phyloP scores from a whole-genome alignment of 805 yeast genomes.

The Schwanniomyces pseudopolymorphus region DNA sequence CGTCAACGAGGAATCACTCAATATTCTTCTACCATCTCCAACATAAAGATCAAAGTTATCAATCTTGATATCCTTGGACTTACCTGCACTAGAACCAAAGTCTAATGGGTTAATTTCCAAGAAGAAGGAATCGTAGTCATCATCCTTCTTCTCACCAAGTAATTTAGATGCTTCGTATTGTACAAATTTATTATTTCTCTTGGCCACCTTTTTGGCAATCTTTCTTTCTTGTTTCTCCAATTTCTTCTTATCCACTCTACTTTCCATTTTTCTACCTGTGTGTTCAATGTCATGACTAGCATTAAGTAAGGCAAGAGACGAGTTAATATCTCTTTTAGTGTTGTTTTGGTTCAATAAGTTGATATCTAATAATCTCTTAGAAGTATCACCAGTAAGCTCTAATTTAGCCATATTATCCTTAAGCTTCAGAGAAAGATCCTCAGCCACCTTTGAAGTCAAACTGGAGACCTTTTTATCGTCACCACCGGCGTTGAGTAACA shows the following conservation, averaged over 20 bases:
- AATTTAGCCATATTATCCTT: constrained; percentile 69
- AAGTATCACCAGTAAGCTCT: constrained; percentile 80
- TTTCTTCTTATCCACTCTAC: constrained; percentile 94
- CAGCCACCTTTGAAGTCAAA: constrained; percentile 47
- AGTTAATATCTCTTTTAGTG: constrained; percentile 67
- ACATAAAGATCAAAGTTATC: constrained; percentile 93
- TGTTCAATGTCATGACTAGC: constrained; percentile 86
- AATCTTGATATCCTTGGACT: constrained; percentile 92
- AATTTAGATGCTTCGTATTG: constrained; percentile 93
- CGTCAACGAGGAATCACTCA: constrained; percentile 83
- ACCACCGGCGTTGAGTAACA: constrained; percentile 85
- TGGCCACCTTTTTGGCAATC: constrained; percentile 95
- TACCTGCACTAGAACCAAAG: constrained; percentile 79
- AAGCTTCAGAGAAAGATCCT: constrained; percentile 51
- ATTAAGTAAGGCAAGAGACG: constrained; percentile 74
- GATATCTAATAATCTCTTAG: constrained; percentile 80
- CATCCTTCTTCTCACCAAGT: constrained; percentile 59
- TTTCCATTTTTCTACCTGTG: constrained; percentile 86
- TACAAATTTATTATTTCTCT: constrained; percentile 79
- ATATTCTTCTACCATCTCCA: constrained; percentile 91
- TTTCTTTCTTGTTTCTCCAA: constrained; percentile 96
- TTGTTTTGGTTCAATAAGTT: constrained; percentile 60
- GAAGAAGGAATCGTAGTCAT: constrained; percentile 92
- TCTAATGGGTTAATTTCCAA: constrained; percentile 94
- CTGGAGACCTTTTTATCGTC: constrained; percentile 50